A percentile compares a stretch with the other conserved stretches of the same genome.
These are phyloP conservation scores for Colletotrichum chrysophilum DNA, from an alignment of 2,329 filamentous ascomycete species.

Conservation along the genomic window DNA sequence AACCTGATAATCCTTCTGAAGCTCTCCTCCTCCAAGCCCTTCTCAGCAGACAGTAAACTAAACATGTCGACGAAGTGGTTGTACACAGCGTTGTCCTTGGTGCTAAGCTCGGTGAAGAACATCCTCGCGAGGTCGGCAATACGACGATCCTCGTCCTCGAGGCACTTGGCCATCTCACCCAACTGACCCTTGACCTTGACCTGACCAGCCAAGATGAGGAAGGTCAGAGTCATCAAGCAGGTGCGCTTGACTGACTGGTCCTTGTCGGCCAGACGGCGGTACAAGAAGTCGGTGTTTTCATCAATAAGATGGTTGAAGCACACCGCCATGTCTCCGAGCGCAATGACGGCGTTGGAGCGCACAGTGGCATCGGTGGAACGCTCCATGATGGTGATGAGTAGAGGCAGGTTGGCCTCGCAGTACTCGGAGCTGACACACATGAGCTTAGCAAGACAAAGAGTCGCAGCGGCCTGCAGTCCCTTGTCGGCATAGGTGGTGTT, in stretches of 20 bases:
- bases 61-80: constrained; percentile 99
- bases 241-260: constrained; percentile 94
- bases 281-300: constrained; percentile 98
- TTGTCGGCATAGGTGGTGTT: constrained; percentile 92
- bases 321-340: constrained; percentile 97
- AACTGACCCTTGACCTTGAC: constrained; percentile 99
- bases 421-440: constrained; percentile 99
- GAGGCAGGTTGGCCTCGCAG: constrained; percentile 88
- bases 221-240: constrained; percentile 97
- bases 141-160: constrained; percentile 93
- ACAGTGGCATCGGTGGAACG: constrained; percentile 91
- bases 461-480: constrained; percentile 90
- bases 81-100: constrained; percentile 98
- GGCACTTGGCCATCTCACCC: constrained; percentile 98
- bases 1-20: constrained; percentile 91
- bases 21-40: constrained; percentile 80
- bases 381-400: constrained; percentile 98
- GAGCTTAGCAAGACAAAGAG: constrained; percentile 92
- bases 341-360: constrained; percentile 94
- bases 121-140: constrained; percentile 94
- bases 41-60: constrained; percentile 84
- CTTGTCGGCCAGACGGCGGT: constrained; percentile 86
- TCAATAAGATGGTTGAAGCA: constrained; percentile 99
- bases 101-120: constrained; percentile 98
- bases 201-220: constrained; percentile 94